Conservation (phyloP, 164 flowering plant species). For the Vitis amurensis region DNA sequence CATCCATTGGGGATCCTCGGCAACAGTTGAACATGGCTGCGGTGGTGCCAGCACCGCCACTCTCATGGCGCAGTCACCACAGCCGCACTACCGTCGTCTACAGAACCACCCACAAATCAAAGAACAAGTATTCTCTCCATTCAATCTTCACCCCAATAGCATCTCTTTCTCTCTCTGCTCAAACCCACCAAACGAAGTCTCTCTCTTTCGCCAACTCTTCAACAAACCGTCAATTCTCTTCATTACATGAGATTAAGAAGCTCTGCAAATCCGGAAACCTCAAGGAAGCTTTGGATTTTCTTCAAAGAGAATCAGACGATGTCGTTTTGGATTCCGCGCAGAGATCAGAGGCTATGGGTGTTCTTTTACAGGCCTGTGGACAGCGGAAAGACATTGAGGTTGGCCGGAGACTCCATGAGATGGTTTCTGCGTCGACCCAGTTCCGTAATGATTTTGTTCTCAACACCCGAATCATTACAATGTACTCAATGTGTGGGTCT, state of each 20-base stretch:
- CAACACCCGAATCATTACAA: conserved; percentile 56
- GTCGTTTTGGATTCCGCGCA: conserved; percentile 4
- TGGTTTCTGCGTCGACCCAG: conserved; percentile 34
- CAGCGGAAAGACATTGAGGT: conserved; percentile 42
- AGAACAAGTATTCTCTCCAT: background rate
- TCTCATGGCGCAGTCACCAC: no score
- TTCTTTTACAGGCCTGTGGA: conserved; percentile 56
- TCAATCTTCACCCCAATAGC: conserved; percentile 13
- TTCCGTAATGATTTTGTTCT: conserved; percentile 43
- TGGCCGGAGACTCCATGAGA: conserved; percentile 43
- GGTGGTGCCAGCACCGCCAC: no score
- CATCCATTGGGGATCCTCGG: no score
- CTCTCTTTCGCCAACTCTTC: background rate
- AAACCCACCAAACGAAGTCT: conserved; percentile 9
- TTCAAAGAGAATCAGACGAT: conserved; percentile 16
- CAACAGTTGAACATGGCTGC: no score
- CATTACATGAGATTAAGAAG: conserved; percentile 18
- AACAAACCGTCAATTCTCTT: background rate
- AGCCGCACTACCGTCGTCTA: no score
- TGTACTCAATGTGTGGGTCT: conserved; percentile 62
- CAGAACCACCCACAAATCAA: no score
- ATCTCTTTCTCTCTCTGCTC: conserved; percentile 6
- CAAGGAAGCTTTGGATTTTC: conserved; percentile 27
- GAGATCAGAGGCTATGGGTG: conserved; percentile 31
- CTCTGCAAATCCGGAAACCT: conserved; percentile 42